Conservation (phyloP, 805 yeast species). For the Maudiozyma bulderi region DNA sequence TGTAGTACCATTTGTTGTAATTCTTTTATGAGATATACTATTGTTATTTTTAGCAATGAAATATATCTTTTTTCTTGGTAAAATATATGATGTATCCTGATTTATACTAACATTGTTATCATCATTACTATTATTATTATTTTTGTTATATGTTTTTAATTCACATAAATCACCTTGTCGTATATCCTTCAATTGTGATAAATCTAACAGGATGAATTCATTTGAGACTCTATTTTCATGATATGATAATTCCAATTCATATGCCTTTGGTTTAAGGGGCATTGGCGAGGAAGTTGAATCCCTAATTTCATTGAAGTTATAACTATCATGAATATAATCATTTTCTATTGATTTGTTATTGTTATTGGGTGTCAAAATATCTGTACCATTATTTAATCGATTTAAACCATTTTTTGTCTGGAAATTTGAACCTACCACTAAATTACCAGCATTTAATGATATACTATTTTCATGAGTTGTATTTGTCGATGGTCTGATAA, state of each 20-base stretch:
- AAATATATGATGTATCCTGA: neutral
- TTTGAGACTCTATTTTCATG: conserved; percentile 58
- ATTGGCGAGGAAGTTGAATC: neutral
- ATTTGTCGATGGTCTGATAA: conserved; percentile 5
- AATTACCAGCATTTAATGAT: conserved; percentile 20
- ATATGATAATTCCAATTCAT: conserved; percentile 28
- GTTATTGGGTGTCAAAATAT: too few species aligned
- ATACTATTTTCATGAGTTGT: conserved; percentile 20
- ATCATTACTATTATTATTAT: conserved; percentile 3
- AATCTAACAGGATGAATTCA: conserved; percentile 56
- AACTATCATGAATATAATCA: neutral
- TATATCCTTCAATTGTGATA: conserved; percentile 49
- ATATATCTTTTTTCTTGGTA: conserved; percentile 30
- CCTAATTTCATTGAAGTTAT: neutral
- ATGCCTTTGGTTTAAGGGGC: neutral
- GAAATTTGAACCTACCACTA: conserved; percentile 17
- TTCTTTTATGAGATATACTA: conserved; percentile 6
- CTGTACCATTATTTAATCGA: too few species aligned
- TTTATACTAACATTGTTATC: neutral
- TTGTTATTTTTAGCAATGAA: conserved; percentile 36
- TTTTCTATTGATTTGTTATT: too few species aligned
- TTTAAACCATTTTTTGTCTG: neutral
- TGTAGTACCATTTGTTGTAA: neutral
- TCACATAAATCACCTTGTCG: conserved; percentile 73
- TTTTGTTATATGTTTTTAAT: conserved; percentile 37